Evolutionary conservation across 129 eudicot genomes (phyloP).

Genomic region (Helianthus tuberosus): DNA sequence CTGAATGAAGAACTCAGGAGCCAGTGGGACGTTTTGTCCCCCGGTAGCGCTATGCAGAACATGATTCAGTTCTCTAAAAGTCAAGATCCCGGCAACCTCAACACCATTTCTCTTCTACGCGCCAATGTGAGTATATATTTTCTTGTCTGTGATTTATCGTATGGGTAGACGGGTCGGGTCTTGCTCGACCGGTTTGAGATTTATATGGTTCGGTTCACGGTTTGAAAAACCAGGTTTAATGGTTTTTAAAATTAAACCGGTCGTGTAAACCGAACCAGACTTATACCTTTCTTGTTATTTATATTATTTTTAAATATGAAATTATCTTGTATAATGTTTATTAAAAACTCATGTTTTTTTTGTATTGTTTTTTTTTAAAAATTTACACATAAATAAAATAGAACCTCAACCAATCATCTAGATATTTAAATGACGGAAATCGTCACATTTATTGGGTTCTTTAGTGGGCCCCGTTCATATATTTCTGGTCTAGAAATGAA

Average conservation of each 20-base stretch:
- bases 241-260: no score
- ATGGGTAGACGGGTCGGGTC: no score
- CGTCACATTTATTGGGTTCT: constrained; percentile 1
- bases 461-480: neutral
- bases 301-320: no score
- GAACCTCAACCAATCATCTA: neutral
- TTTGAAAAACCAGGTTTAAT: no score
- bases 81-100: constrained; percentile 50
- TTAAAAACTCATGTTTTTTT: no score
- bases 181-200: no score
- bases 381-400: neutral
- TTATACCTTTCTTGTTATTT: no score
- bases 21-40: constrained; percentile 79
- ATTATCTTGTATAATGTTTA: no score
- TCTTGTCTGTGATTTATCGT: neutral
- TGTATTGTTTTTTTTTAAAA: neutral
- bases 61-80: constrained; percentile 58
- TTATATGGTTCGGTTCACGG: no score
- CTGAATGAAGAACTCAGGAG: constrained; percentile 62
- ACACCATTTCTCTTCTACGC: constrained; percentile 58
- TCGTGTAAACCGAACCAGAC: no score
- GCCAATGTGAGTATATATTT: constrained; percentile 51
- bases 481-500: neutral
- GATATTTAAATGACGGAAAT: neutral
- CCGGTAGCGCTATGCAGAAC: constrained; percentile 67